Conservation (phyloP, 2,329 filamentous ascomycete genomes). For the Aspergillus puulaauensis region DNA sequence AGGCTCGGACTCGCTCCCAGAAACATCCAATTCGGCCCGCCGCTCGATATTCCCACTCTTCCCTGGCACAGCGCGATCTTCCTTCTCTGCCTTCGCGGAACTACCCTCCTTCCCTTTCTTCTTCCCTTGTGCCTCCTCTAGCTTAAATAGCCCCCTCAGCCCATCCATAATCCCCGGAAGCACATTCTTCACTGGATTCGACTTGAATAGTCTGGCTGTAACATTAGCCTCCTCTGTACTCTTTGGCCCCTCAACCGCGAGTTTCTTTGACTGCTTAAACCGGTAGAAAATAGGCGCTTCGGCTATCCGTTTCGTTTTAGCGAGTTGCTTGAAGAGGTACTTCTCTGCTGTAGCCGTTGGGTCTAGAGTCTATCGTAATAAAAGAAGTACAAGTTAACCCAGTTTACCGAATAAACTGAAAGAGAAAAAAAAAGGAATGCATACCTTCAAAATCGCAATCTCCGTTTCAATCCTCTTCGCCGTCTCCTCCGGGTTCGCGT, state of each 20-base stretch:
- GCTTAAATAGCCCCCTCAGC: conserved; percentile 39
- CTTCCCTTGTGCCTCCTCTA: conserved; percentile 26
- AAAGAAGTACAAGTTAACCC: neutral
- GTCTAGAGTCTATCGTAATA: conserved; percentile 48
- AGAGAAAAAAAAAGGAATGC: neutral
- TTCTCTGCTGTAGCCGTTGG: conserved; percentile 50
- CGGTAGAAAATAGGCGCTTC: conserved; percentile 50
- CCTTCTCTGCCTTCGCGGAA: conserved; percentile 1
- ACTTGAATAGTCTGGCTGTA: conserved; percentile 59
- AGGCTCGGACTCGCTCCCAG: neutral
- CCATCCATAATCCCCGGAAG: conserved; percentile 48
- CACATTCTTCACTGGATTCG: conserved; percentile 57
- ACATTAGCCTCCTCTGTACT: conserved; percentile 57
- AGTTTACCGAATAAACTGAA: neutral
- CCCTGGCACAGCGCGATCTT: neutral
- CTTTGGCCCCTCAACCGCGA: conserved; percentile 36
- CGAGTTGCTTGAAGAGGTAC: conserved; percentile 57
- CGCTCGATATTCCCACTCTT: neutral
- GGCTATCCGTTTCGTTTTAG: conserved; percentile 58
- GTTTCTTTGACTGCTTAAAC: conserved; percentile 38
- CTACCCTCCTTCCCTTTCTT: conserved; percentile 13
- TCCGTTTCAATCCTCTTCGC: conserved; percentile 53
- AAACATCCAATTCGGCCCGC: neutral
- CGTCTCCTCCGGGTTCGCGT: conserved; percentile 32
- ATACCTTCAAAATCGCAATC: conserved; percentile 57